Evolutionary conservation across 2,329 filamentous ascomycete genomes (phyloP), one percentile per base, ranked within the genome.

Genomic region (Neoascochyta sp.): DNA sequence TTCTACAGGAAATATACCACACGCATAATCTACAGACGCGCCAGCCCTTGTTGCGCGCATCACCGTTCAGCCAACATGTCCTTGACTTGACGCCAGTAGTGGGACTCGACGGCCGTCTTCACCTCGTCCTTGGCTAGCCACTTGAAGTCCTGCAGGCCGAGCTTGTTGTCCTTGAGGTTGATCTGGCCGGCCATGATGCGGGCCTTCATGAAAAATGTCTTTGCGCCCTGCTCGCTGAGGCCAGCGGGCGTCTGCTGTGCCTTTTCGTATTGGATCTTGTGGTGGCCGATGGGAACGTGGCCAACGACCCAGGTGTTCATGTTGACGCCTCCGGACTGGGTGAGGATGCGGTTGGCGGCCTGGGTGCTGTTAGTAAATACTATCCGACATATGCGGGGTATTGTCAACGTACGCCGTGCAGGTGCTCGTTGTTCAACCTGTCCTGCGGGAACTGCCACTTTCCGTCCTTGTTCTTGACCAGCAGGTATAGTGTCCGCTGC

Each of bases 301-400:
- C 88, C 90, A 29, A 98, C 85, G 49, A 96, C 78, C 89, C 92
- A 98, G 32, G 88, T 95, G 71, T 96, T 96, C 89, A 98, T 96
- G 73, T 98, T 93, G 39, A 85, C 68, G 36, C 92, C 92, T 7
- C 83, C 88, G 3, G 86, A 73, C 52, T 86, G 74, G 29, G 81
- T 72, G 14, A 96, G 73, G 32, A 88, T 80, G 38, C 88, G 78
- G 57, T 87, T 78, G 20, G 90, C 88, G 24, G 86, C 81, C 92
- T 98, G 50, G 7, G n/a, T 26, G 47, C 34, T 20, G 33, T 55
- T 35, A 56, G 46, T 23, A 11, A 9, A 30, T 22, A 6, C 15
- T 9, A 17, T 7, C 8, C 11, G 14, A 18, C 12, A 7, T 14
- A 10, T 15, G 7, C 15, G 14, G 18, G 21, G 6, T 7, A n/a